A percentile compares a stretch with the other conserved stretches of the same genome.
phyloP scores from a whole-genome alignment of 257 asterid genomes.

The Nemophila menziesii region DNA sequence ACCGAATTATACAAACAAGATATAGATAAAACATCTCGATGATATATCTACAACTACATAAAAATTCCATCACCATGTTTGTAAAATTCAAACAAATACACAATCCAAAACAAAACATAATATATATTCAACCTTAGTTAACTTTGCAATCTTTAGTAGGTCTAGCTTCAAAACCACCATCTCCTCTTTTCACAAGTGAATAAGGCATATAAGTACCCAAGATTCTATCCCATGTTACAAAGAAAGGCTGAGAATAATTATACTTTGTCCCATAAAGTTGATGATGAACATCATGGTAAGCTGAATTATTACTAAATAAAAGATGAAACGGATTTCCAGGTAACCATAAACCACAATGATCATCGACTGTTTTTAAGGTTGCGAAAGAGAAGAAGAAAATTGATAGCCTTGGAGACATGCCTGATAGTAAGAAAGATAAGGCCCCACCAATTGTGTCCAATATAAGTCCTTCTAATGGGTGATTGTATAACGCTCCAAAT shows the following conservation, averaged over 20 bases:
- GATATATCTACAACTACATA: constrained; percentile 28
- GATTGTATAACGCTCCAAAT: constrained; percentile 87
- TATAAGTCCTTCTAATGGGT: constrained; percentile 81
- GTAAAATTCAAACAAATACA: constrained; percentile 10
- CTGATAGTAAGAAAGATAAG: constrained; percentile 64
- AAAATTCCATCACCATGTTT: constrained; percentile 21
- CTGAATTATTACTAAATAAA: constrained; percentile 67
- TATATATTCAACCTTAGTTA: constrained; percentile 17
- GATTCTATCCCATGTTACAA: constrained; percentile 76
- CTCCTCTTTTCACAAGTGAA: constrained; percentile 55
- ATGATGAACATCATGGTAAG: constrained; percentile 88
- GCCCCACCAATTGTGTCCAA: constrained; percentile 91
- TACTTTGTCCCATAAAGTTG: constrained; percentile 77
- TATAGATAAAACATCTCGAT: constrained; percentile 8
- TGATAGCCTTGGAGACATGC: constrained; percentile 84
- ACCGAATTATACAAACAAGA: constrained; percentile 32
- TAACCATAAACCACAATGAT: constrained; percentile 87
- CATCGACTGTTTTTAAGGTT: constrained; percentile 81
- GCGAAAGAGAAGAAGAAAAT: constrained; percentile 92
- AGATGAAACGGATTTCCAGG: constrained; percentile 77
- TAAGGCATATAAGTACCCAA: constrained; percentile 86
- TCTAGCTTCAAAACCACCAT: constrained; percentile 70
- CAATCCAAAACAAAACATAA: constrained; percentile 13
- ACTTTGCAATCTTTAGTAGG: constrained; percentile 60
- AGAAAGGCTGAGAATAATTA: constrained; percentile 89